Percentiles rank a stretch among this genome's conserved stretches.
phyloP scores from a whole-genome alignment of 176 grass and related monocot species.

The maize (Zea mays) region Zm-B73-REFERENCE-NAM-5.0 NC_050105.1:64907501-64908000 shows the following conservation, averaged over 20 bases:
- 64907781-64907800: background rate
- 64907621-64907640: slow-evolving; percentile 24
- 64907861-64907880: slow-evolving; percentile 17
- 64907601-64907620: slow-evolving; percentile 1
- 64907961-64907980: slow-evolving; percentile 38
- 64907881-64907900: slow-evolving; percentile 20
- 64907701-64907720: background rate
- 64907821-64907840: background rate
- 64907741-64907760: background rate
- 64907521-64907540: slow-evolving; percentile 25
- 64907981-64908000: background rate
- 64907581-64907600: slow-evolving; percentile 28
- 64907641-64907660: slow-evolving; percentile 23
- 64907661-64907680: background rate
- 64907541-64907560: slow-evolving; percentile 18
- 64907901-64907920: slow-evolving; percentile 3
- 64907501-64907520: slow-evolving; percentile 48
- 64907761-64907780: background rate
- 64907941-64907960: slow-evolving; percentile 7
- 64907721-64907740: background rate
- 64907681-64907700: background rate
- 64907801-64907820: slow-evolving; percentile 10
- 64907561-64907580: slow-evolving; percentile 39
- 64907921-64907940: background rate
- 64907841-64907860: slow-evolving; percentile 20